Conservation (phyloP, 805 yeast species). For the Blastobotrys attinorum region DNA sequence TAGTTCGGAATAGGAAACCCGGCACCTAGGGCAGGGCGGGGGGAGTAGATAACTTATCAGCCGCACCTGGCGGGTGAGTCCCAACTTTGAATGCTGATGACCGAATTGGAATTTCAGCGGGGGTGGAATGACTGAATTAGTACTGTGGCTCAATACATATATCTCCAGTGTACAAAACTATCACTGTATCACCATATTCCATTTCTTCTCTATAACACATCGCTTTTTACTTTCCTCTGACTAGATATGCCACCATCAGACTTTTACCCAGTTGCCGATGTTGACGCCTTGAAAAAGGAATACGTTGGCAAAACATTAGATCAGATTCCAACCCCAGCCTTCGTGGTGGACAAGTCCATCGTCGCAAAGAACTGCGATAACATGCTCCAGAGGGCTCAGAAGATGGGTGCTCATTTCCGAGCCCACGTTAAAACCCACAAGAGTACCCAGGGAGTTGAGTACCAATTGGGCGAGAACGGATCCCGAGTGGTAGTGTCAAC, state of each 20-base stretch:
- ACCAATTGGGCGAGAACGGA: conserved; percentile 44
- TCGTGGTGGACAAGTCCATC: conserved; percentile 37
- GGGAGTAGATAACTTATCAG: too few species aligned
- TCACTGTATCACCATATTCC: too few species aligned
- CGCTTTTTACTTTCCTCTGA: not conserved
- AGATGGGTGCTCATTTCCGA: conserved; percentile 42
- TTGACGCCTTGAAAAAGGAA: conserved; percentile 13
- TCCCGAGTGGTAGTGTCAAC: conserved; percentile 61
- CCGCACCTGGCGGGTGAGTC: not conserved
- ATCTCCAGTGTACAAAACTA: too few species aligned
- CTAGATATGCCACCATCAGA: conserved; percentile 7
- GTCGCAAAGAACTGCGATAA: conserved; percentile 39
- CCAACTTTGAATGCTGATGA: not conserved
- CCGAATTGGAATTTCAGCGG: not conserved
- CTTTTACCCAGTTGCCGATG: conserved; percentile 16
- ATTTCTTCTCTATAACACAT: not conserved
- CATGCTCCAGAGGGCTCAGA: conserved; percentile 41
- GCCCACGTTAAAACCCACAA: conserved; percentile 76
- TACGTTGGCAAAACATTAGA: conserved; percentile 38
- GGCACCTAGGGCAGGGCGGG: too few species aligned
- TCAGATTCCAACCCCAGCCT: conserved; percentile 54
- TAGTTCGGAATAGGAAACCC: too few species aligned
- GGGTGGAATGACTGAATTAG: not conserved
- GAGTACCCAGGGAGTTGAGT: conserved; percentile 47
- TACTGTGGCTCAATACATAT: too few species aligned